Base-by-base conservation (phyloP, 2,329 filamentous ascomycete species). In the Hansfordia pulvinata region DNA sequence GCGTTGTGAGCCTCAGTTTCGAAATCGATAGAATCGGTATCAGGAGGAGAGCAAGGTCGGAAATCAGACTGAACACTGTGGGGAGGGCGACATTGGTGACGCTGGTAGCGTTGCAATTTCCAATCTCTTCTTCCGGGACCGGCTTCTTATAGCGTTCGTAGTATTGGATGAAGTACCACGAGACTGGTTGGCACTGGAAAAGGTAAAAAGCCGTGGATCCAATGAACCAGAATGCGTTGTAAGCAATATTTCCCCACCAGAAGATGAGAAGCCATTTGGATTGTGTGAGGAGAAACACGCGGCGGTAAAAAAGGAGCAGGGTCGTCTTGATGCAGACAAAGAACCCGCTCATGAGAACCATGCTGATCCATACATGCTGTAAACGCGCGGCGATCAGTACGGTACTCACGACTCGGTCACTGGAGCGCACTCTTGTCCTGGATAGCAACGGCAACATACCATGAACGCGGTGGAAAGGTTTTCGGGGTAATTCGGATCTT, bases 351-450 rank as follows among this genome's bases (percentile, higher is more conserved):
- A 43, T 43, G n/a, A 41, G 27, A 10, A 43, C 38, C 40, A 41
- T 41, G 12, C 37, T 43, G 7, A 43, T 38, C 40, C 40, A 43
- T 12, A 43, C 24, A 33, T 43, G 38, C 40, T 43, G 23, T 28
- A 16, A n/a, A n/a, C n/a, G n/a, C n/a, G n/a, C n/a, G n/a, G n/a
- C n/a, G n/a, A n/a, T n/a, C n/a, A n/a, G n/a, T n/a, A n/a, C n/a
- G n/a, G n/a, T n/a, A n/a, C n/a, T n/a, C n/a, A n/a, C n/a, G n/a
- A n/a, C n/a, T n/a, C n/a, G n/a, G n/a, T n/a, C n/a, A n/a, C n/a
- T n/a, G n/a, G n/a, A n/a, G n/a, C n/a, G n/a, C n/a, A n/a, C n/a
- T n/a, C n/a, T n/a, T n/a, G n/a, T n/a, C n/a, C n/a, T n/a, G n/a
- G n/a, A n/a, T n/a, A n/a, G n/a, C n/a, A n/a, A n/a, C n/a, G n/a